These are phyloP conservation scores for Asterochloris sp. DNA, from an alignment of 139 green algal genomes.

Conservation along the genomic window DNA sequence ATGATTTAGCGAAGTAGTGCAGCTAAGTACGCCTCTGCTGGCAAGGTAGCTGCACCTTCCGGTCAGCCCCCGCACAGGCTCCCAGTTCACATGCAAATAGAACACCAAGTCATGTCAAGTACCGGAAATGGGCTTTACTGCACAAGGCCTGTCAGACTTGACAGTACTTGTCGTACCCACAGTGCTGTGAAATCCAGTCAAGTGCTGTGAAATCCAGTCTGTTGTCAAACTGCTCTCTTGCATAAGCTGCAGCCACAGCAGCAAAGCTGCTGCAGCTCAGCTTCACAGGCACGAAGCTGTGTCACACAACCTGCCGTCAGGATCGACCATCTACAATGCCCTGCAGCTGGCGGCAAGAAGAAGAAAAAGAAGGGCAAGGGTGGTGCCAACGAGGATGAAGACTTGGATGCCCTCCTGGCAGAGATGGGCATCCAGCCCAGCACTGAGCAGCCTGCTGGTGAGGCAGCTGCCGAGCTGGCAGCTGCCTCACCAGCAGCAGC, in stretches of 20 bases:
- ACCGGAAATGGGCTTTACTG: no score
- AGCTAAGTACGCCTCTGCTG: no score
- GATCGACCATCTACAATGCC: neutral
- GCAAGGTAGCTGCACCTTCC: no score
- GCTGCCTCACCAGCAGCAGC: neutral
- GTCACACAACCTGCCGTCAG: constrained; percentile 11
- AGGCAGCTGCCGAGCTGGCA: neutral
- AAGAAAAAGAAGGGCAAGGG: constrained; percentile 66
- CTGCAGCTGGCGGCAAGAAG: constrained; percentile 66
- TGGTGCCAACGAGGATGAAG: constrained; percentile 44
- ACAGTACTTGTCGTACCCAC: no score
- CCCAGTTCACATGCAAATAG: no score
- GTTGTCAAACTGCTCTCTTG: no score
- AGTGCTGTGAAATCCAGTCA: no score
- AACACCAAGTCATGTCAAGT: no score
- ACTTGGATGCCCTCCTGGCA: constrained; percentile 64
- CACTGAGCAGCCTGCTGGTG: neutral
- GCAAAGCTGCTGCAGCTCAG: constrained; percentile 15
- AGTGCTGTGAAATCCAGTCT: no score
- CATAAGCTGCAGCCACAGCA: neutral
- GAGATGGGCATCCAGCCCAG: constrained; percentile 40
- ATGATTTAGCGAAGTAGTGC: no score
- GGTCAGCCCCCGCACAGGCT: no score
- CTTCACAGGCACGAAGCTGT: constrained; percentile 20
- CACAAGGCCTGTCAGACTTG: no score